Evolutionary conservation across 2,329 filamentous ascomycete species (phyloP).

Genomic region (Talaromyces sp.): DNA sequence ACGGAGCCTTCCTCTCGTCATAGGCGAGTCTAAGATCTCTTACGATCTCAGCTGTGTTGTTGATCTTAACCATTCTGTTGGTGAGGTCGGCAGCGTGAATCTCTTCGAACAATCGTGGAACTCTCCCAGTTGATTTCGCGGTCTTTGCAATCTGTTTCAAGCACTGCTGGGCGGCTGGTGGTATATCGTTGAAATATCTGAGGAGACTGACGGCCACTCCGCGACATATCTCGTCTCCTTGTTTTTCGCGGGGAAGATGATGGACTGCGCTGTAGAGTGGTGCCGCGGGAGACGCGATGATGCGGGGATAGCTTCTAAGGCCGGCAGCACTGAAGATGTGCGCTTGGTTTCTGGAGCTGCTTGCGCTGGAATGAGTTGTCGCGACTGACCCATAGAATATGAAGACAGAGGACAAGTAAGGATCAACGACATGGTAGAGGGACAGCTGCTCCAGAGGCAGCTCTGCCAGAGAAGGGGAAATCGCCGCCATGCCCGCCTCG

Average conservation of each 20-base stretch:
- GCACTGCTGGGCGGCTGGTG: conserved; percentile 66
- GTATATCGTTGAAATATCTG: conserved; percentile 90
- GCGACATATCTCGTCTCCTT: conserved; percentile 89
- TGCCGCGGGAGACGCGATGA: conserved; percentile 90
- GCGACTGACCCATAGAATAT: conserved; percentile 91
- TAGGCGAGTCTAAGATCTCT: conserved; percentile 68
- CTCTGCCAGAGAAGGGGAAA: conserved; percentile 67
- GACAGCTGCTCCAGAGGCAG: conserved; percentile 75
- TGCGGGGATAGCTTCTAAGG: conserved; percentile 80
- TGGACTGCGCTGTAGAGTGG: conserved; percentile 86
- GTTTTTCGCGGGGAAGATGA: conserved; percentile 84
- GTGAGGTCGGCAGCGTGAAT: conserved; percentile 90
- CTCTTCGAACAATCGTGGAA: conserved; percentile 72
- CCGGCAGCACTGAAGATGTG: conserved; percentile 89
- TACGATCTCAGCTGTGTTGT: conserved; percentile 68
- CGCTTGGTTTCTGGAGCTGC: conserved; percentile 88
- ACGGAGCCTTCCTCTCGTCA: conserved; percentile 74
- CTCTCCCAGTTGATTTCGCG: conserved; percentile 55
- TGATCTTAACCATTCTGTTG: conserved; percentile 74
- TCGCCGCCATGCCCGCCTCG: conserved; percentile 66
- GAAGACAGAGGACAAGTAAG: conserved; percentile 71
- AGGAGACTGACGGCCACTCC: conserved; percentile 86
- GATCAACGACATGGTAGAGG: conserved; percentile 85
- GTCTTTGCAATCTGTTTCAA: conserved; percentile 54
- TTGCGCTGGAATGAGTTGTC: conserved; percentile 77